These are phyloP conservation scores for Colletotrichum cuscutae DNA, from an alignment of 2,329 filamentous ascomycete species.

Conservation along the genomic window DNA sequence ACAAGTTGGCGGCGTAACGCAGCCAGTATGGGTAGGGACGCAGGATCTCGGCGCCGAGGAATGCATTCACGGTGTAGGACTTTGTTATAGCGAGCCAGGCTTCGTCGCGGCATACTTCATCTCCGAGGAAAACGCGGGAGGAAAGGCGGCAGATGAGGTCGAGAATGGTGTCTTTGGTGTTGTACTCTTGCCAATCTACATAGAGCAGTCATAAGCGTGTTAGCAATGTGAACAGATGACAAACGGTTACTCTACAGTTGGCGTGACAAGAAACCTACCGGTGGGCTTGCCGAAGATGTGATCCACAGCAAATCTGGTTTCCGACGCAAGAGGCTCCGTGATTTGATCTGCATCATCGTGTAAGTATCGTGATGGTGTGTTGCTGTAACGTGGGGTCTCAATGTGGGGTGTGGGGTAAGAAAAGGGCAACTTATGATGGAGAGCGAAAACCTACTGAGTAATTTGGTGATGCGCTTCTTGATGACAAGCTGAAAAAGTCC, in stretches of 20 bases:
- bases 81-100: constrained; percentile 58
- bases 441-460: constrained; percentile 28
- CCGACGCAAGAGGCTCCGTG: constrained; percentile 26
- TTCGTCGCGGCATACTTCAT: constrained; percentile 54
- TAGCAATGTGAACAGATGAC: not conserved
- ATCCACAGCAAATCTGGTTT: constrained; percentile 18
- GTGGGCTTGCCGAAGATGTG: constrained; percentile 3
- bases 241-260: no score
- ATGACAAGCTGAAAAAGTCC: constrained; percentile 30
- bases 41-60: constrained; percentile 11
- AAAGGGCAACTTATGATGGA: not conserved
- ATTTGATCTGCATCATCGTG: constrained; percentile 12
- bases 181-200: constrained; percentile 25
- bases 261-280: not conserved
- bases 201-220: not conserved
- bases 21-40: not conserved
- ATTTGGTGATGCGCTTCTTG: constrained; percentile 35
- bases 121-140: constrained; percentile 59
- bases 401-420: constrained; percentile 8
- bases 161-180: constrained; percentile 17
- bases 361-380: not conserved
- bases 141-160: constrained; percentile 59
- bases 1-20: not conserved
- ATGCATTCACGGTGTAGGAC: constrained; percentile 36
- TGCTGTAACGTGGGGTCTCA: not conserved